These are phyloP conservation scores for Dalbergia cultrata DNA, from an alignment of 306 rosid species.

Conservation along the genomic window DNA sequence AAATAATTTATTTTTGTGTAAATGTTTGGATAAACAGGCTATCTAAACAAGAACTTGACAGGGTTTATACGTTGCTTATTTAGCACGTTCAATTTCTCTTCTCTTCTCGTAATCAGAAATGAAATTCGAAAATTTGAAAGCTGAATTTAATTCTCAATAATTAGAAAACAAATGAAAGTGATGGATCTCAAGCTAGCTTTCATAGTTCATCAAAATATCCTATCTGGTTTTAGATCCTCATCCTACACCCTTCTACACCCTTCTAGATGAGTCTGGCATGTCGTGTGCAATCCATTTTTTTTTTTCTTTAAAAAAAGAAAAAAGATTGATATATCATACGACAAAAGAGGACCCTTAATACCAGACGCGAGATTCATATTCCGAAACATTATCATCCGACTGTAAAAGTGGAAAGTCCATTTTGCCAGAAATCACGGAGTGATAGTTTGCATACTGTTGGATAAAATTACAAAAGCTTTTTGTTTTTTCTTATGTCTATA, in stretches of 20 bases:
- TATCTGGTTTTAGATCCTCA: not conserved
- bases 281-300: not conserved
- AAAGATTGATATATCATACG: not conserved
- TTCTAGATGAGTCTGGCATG: not conserved
- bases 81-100: too few species aligned
- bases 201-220: not conserved
- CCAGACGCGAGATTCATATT: not conserved
- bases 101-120: too few species aligned
- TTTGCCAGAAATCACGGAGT: not conserved
- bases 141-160: not conserved
- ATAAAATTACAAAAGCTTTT: not conserved
- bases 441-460: not conserved
- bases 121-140: not conserved
- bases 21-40: too few species aligned
- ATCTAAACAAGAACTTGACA: too few species aligned
- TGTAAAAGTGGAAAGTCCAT: slow-evolving; percentile 6
- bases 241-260: not conserved
- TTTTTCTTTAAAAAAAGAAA: not conserved
- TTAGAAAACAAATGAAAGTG: not conserved
- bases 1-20: too few species aligned
- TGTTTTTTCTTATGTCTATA: not conserved
- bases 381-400: not conserved
- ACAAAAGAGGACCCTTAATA: slow-evolving; percentile 1
- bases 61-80: too few species aligned
- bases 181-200: not conserved